Percentiles rank a stretch among this genome's conserved stretches.
Conservation (phyloP, 768 basidiomycete species). For the Lactifluus rugatus region DNA sequence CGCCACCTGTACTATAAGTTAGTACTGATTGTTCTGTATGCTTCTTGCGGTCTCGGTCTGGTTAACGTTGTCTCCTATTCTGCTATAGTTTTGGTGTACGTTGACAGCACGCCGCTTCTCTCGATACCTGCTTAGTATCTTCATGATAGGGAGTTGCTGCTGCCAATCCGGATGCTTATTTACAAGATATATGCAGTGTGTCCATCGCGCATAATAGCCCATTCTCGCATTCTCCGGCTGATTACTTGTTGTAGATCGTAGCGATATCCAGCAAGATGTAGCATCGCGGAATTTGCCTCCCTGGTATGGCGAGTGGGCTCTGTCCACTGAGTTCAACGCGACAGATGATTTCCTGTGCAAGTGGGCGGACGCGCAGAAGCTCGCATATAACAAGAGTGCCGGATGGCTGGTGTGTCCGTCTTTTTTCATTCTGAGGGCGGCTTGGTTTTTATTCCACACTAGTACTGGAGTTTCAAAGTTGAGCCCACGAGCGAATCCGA, state of each 20-base stretch:
- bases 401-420: slow-evolving; percentile 54
- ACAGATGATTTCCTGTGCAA: slow-evolving; percentile 49
- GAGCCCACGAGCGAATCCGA: slow-evolving; percentile 46
- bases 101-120: neutral
- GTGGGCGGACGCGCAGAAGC: slow-evolving; percentile 74
- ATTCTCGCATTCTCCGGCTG: neutral
- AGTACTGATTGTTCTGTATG: slow-evolving; percentile 21
- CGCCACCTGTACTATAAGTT: slow-evolving; percentile 73
- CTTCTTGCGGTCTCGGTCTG: neutral
- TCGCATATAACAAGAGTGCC: slow-evolving; percentile 45
- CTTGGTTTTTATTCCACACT: neutral
- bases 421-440: neutral
- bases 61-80: neutral
- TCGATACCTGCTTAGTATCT: neutral
- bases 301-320: slow-evolving; percentile 51
- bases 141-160: slow-evolving; percentile 55
- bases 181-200: slow-evolving; percentile 62
- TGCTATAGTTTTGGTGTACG: slow-evolving; percentile 48
- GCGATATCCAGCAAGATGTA: slow-evolving; percentile 42
- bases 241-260: slow-evolving; percentile 39
- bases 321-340: slow-evolving; percentile 55
- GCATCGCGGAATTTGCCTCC: slow-evolving; percentile 38
- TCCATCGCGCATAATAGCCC: neutral
- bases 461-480: slow-evolving; percentile 69
- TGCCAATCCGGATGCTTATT: slow-evolving; percentile 52